A percentile compares a stretch with the other conserved stretches of the same genome.
phyloP scores from a whole-genome alignment of 129 eudicot genomes.

The Flaveria bidentis region DNA sequence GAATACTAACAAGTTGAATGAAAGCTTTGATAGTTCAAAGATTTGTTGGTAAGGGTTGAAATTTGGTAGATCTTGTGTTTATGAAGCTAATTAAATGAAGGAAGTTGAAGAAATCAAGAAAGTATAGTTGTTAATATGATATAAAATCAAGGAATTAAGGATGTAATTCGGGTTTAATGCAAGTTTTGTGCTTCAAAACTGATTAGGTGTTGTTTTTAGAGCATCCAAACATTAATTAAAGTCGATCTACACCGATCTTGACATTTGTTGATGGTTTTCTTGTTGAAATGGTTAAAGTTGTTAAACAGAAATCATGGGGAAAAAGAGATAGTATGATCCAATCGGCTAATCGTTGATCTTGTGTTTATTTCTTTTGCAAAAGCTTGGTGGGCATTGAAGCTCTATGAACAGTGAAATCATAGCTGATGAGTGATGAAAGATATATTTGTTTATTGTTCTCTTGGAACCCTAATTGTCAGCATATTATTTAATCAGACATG shows the following conservation, averaged over 20 bases:
- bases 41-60: neutral
- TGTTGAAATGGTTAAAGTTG: neutral
- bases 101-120: neutral
- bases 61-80: conserved; percentile 32
- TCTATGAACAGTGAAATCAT: conserved; percentile 21
- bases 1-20: no score
- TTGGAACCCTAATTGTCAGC: conserved; percentile 37
- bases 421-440: conserved; percentile 21
- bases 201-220: neutral
- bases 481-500: conserved; percentile 3
- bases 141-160: neutral
- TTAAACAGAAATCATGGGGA: neutral
- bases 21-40: neutral
- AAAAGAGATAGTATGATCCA: neutral
- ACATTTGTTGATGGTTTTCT: neutral
- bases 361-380: conserved; percentile 13
- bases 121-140: neutral
- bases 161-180: neutral
- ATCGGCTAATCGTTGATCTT: neutral
- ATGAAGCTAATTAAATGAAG: no score
- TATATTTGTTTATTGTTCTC: conserved; percentile 15
- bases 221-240: neutral
- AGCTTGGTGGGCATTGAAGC: conserved; percentile 38
- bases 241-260: neutral
- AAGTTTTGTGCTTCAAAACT: conserved; percentile 12